Conservation (phyloP, 257 asterid genomes). For the Fraxinus anomala region DNA sequence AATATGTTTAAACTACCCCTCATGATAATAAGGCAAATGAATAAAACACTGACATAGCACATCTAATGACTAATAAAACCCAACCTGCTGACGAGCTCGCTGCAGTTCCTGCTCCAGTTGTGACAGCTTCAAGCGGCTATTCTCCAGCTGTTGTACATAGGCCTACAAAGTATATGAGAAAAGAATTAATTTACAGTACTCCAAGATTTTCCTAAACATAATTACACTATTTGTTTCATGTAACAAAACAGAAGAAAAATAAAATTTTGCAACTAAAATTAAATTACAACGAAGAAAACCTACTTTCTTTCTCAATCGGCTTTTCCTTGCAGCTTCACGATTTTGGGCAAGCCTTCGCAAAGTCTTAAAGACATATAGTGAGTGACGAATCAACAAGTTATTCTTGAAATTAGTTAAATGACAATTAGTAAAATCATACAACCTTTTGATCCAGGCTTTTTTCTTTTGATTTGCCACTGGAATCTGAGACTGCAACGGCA, state of each 20-base stretch:
- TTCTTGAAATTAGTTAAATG: not conserved
- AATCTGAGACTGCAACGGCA: slow-evolving; percentile 47
- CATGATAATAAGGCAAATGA: not conserved
- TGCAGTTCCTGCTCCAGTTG: slow-evolving; percentile 42
- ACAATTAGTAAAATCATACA: not conserved
- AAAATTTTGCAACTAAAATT: not conserved
- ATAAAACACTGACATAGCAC: not conserved
- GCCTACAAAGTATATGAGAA: slow-evolving; percentile 31
- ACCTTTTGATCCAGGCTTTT: slow-evolving; percentile 55
- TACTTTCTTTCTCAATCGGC: slow-evolving; percentile 26
- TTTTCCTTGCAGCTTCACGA: slow-evolving; percentile 30
- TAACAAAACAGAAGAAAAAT: not conserved
- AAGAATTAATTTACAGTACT: not conserved
- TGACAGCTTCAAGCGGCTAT: slow-evolving; percentile 35
- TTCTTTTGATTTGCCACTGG: slow-evolving; percentile 38
- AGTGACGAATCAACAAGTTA: not conserved
- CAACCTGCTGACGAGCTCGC: slow-evolving; percentile 37
- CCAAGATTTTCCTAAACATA: not conserved
- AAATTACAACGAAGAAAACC: slow-evolving; percentile 29
- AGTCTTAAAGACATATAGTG: slow-evolving; percentile 8
- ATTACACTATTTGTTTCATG: not conserved
- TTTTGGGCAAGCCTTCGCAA: slow-evolving; percentile 27
- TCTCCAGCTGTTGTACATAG: slow-evolving; percentile 49
- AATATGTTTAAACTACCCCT: not conserved
- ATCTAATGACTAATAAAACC: slow-evolving; percentile 1